A percentile compares a stretch with the other conserved stretches of the same genome.
These are phyloP conservation scores for Amphicarpaea edgeworthii DNA, from an alignment of 306 rosid genomes.

Conservation along the genomic window DNA sequence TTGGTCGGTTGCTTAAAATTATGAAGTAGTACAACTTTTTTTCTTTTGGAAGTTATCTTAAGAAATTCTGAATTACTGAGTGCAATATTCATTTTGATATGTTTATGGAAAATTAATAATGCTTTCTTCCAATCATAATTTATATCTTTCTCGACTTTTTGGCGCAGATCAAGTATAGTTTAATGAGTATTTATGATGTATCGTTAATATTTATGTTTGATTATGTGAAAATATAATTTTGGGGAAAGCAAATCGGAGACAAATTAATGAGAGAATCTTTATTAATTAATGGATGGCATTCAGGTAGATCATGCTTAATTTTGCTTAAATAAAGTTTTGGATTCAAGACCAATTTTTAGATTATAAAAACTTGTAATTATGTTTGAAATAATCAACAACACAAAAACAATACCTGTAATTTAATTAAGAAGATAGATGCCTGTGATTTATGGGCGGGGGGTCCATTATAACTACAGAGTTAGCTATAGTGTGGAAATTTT, in stretches of 20 bases:
- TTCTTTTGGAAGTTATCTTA: slow-evolving; percentile 20
- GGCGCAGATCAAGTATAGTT: background rate
- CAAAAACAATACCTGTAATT: no score
- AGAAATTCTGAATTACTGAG: slow-evolving; percentile 29
- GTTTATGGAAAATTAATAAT: background rate
- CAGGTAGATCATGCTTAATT: background rate
- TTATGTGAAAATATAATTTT: background rate
- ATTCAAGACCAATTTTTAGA: background rate
- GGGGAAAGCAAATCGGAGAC: background rate
- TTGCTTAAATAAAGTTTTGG: background rate
- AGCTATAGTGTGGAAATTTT: no score
- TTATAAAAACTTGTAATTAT: background rate
- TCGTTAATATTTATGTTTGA: background rate
- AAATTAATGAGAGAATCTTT: background rate
- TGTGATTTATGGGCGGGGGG: no score
- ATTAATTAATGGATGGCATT: background rate
- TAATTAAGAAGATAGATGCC: no score
- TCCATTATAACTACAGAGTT: no score
- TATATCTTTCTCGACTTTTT: background rate
- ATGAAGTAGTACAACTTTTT: slow-evolving; percentile 17
- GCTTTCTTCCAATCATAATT: slow-evolving; percentile 16
- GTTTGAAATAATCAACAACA: background rate
- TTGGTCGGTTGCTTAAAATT: slow-evolving; percentile 21
- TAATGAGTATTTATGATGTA: background rate
- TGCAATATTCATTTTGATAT: slow-evolving; percentile 21